Evolutionary conservation across 371 early-diverging fungal genomes (phyloP).

Genomic region (Syncephalis fuscata): DNA sequence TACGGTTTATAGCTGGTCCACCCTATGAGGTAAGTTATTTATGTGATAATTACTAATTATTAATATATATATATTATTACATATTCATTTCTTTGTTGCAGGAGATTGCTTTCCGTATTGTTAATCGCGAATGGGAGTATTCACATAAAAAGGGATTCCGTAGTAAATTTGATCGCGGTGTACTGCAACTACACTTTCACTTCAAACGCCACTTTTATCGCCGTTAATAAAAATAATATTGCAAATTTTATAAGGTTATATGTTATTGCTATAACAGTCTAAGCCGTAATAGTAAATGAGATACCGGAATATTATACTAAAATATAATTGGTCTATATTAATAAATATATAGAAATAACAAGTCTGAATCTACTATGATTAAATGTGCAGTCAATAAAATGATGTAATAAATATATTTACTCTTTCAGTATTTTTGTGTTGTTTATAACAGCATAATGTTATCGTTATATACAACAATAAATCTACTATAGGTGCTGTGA

Average conservation of each 20-base stretch:
- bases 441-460: no score
- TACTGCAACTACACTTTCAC: constrained; percentile 82
- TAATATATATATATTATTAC: not conserved
- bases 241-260: not conserved
- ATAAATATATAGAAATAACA: no score
- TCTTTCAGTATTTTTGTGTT: no score
- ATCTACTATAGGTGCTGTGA: no score
- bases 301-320: no score
- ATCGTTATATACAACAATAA: no score
- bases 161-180: constrained; percentile 78
- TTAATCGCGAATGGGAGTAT: constrained; percentile 91
- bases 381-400: no score
- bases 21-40: constrained; percentile 62
- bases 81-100: constrained; percentile 4
- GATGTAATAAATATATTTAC: no score
- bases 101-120: constrained; percentile 88
- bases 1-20: constrained; percentile 82
- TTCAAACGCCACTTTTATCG: constrained; percentile 78
- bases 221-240: constrained; percentile 22
- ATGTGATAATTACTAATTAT: not conserved
- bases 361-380: no score
- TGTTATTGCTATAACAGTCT: no score
- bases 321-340: no score
- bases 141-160: constrained; percentile 83
- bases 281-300: no score